Evolutionary conservation across 1,139 yeast species (phyloP), one percentile per base, ranked within the genome.

Genomic region (Candida sp.): DNA sequence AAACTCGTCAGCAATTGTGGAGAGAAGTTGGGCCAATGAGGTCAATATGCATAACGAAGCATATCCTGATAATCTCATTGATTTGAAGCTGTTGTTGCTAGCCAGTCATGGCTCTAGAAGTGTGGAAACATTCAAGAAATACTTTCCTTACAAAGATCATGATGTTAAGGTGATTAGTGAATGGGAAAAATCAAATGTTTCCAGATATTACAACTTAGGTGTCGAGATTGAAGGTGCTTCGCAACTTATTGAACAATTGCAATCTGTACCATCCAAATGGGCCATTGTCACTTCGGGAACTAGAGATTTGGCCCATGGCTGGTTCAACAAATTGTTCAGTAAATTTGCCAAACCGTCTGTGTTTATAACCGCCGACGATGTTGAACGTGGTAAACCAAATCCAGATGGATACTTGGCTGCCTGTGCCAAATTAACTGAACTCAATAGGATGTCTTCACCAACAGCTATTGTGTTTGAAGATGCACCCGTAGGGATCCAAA

Each of bases 251-350:
- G 25, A 30, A 5, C n/a, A n/a, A 3, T 42, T 54, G 32, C 54
- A 53, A 35, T 42, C 42, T 2, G 34, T 41, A 8, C 39, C 48
- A 11, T 32, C 34, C 6, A 32, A 32, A 32, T 57, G 61, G 62
- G 60, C 56, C 0, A 52, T 57, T 19, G 55, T 58, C 3, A 58
- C 62, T 5, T 56, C 60, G 1, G 62, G 60, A 4, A 57, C 60
- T 5, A 27, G 40, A 2, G 43, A 44, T 2, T 52, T 56, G 39
- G 60, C 60, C 2, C 48, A 50, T 40, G 53, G 54, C 4, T 57
- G 61, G 60, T 53, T 52, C 30, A 48, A 43, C 5, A 47, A 36
- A 3, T 39, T 56, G 22, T 56, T 55, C 32, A 27, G 43, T 5
- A 23, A 32, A 6, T 23, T 47, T 8, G 33, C 36, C 3, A 45